A percentile compares a stretch with the other conserved stretches of the same genome.
These are phyloP conservation scores for Gossypium turneri DNA, from an alignment of 345 rosid genomes.

Conservation along the genomic window DNA sequence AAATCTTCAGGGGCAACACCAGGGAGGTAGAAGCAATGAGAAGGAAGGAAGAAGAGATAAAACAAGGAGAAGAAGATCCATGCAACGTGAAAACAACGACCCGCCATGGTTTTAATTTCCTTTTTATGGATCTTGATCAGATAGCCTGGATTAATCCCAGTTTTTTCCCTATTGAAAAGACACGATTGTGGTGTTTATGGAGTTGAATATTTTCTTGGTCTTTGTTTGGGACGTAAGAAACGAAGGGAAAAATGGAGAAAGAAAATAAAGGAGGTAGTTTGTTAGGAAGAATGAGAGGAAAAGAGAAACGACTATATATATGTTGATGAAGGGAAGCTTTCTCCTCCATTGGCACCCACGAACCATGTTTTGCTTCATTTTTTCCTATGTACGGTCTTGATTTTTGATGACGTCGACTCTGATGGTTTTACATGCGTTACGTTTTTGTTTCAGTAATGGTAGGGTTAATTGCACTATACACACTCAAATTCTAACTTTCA, in stretches of 20 bases:
- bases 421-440: no score
- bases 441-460: no score
- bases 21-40: slow-evolving; percentile 20
- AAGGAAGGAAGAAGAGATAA: slow-evolving; percentile 11
- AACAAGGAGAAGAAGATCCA: slow-evolving; percentile 14
- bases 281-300: slow-evolving; percentile 7
- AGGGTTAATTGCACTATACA: no score
- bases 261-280: neutral
- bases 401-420: no score
- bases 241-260: neutral
- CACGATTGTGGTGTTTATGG: neutral
- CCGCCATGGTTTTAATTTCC: slow-evolving; percentile 8
- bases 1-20: slow-evolving; percentile 23
- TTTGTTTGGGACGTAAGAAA: neutral
- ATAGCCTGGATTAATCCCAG: neutral
- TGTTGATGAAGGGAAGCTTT: no score
- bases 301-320: no score
- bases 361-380: neutral
- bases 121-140: neutral
- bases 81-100: neutral
- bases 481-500: no score
- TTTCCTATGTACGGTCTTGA: neutral
- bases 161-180: neutral
- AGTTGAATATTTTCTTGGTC: neutral
- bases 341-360: neutral